Conservation (phyloP, 106 monocot genomes). For the Acanthochlamys bracteata region DNA sequence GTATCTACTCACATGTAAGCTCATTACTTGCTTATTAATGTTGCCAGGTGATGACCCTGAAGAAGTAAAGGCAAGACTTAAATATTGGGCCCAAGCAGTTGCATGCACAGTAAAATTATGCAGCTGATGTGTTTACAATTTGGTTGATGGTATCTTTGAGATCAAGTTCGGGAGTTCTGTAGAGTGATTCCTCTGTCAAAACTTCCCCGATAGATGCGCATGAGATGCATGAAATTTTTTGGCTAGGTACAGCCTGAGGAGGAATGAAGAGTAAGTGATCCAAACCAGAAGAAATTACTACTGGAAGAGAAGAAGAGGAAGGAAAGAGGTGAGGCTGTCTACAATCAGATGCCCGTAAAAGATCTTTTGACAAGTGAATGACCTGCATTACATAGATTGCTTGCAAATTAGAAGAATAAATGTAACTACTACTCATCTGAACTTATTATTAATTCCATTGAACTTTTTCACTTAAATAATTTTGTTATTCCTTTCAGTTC, state of each 20-base stretch:
- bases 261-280: neutral
- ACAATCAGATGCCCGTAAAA: no score
- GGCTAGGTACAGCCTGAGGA: neutral
- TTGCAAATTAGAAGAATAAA: no score
- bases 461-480: no score
- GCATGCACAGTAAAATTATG: slow-evolving; percentile 9
- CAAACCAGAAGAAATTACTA: neutral
- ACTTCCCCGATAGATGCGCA: neutral
- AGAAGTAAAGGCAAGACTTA: slow-evolving; percentile 9
- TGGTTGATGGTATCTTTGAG: neutral
- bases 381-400: no score
- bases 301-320: neutral
- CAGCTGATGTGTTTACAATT: neutral
- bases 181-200: neutral
- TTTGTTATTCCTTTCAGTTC: no score
- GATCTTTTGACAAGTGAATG: no score
- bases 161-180: neutral
- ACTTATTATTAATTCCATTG: no score
- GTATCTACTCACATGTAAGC: no score
- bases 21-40: no score
- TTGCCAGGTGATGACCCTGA: slow-evolving; percentile 8
- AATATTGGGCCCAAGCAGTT: slow-evolving; percentile 12
- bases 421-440: no score
- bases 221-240: neutral
- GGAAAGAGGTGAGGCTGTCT: no score